Evolutionary conservation across 2,329 filamentous ascomycete species (phyloP).

Genomic region (Ascochyta pisi): DNA sequence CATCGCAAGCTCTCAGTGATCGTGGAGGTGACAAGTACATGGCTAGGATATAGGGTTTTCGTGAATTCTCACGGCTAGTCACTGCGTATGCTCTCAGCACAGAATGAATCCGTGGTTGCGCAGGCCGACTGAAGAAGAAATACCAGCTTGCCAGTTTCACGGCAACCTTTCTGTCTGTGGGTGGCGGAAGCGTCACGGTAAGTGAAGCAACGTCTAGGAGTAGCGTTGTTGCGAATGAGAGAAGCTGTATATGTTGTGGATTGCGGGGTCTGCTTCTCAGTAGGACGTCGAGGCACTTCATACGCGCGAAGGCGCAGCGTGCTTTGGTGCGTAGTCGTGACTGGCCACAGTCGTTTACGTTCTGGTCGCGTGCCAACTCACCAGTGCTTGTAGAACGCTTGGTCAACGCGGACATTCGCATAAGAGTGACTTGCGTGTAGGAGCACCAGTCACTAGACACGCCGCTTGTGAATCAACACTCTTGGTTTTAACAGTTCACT

Average conservation of each 20-base stretch:
- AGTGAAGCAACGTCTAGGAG: background rate
- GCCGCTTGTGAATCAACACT: background rate
- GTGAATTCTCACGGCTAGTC: too few relatives aligned
- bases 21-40: too few relatives aligned
- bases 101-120: background rate
- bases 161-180: background rate
- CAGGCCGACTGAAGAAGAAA: background rate
- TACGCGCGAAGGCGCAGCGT: constrained; percentile 48
- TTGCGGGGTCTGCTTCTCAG: constrained; percentile 24
- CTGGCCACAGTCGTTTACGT: constrained; percentile 25
- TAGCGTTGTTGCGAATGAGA: background rate
- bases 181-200: background rate
- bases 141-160: background rate
- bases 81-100: background rate
- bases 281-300: constrained; percentile 37
- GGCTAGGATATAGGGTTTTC: too few relatives aligned
- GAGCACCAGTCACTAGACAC: background rate
- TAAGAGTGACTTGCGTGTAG: background rate
- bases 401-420: constrained; percentile 3
- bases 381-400: constrained; percentile 31
- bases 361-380: constrained; percentile 44
- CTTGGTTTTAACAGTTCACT: background rate
- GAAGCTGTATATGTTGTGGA: constrained; percentile 17
- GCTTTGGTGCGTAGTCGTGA: constrained; percentile 36
- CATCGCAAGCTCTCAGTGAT: too few relatives aligned